Conservation (phyloP, 1,284 basidiomycete genomes). For the Apiotrichum domesticum region DNA sequence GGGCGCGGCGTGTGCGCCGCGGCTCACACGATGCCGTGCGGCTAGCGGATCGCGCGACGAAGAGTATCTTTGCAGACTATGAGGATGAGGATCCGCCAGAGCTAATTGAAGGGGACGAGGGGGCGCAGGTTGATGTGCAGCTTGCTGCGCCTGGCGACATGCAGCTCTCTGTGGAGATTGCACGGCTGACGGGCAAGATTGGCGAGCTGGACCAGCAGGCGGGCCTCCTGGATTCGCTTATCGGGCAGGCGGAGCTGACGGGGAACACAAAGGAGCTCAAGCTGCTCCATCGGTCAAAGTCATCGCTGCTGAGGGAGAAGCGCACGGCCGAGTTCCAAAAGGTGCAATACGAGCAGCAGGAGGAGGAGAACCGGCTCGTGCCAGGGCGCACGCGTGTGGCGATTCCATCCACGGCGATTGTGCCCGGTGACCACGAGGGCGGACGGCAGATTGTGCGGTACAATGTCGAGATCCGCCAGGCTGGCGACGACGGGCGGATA, state of each 20-base stretch:
- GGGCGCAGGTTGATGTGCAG: constrained; percentile 53
- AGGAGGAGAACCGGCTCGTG: constrained; percentile 71
- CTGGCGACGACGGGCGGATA: constrained; percentile 60
- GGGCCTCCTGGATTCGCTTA: constrained; percentile 72
- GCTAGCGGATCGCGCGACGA: neutral
- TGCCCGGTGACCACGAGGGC: constrained; percentile 60
- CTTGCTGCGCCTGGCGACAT: constrained; percentile 78
- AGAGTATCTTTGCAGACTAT: constrained; percentile 42
- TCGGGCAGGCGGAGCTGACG: constrained; percentile 88
- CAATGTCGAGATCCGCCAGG: constrained; percentile 84
- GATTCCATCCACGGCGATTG: constrained; percentile 66
- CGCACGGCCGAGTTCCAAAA: constrained; percentile 81
- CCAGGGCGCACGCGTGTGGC: constrained; percentile 70
- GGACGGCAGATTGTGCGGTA: constrained; percentile 87
- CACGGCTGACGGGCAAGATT: constrained; percentile 66
- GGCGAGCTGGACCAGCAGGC: constrained; percentile 71
- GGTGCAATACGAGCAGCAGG: constrained; percentile 83
- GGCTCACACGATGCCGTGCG: neutral
- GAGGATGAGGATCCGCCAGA: constrained; percentile 12
- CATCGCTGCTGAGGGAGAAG: constrained; percentile 72
- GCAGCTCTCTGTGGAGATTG: constrained; percentile 74
- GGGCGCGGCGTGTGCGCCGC: constrained; percentile 3
- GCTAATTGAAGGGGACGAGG: constrained; percentile 31
- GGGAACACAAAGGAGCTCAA: constrained; percentile 80
- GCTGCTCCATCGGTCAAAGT: constrained; percentile 71